Base-by-base conservation (phyloP, 768 basidiomycete genomes). In the Pleurotus salmoneostramineus region DNA sequence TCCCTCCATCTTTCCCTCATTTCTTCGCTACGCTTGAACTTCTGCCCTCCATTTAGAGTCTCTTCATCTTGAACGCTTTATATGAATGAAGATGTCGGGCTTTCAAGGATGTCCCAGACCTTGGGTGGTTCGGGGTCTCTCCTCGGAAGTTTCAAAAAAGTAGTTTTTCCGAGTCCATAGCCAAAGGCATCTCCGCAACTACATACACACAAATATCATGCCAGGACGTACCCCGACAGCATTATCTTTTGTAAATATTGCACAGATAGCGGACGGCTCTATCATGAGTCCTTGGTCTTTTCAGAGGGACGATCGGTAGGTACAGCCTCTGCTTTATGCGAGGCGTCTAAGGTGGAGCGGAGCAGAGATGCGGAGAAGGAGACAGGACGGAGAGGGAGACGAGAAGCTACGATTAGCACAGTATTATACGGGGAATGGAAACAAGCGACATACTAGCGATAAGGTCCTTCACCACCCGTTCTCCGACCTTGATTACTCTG, bases 401-500 rank as follows among this genome's bases (percentile, higher is more conserved):
- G 21, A 31, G 17, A 17, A 31, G 7, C 33, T 12, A 10, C 14
- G 35, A 6, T 36, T 33, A 50, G 27, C 44, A 27, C 21, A 27
- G 21, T 27, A 27, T 27, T 27, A 27, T 56, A 8, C 5, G 56
- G 43, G 17, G 56, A 31, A 33, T n/a, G 21, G 56, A 56, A 34
- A 36, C 32, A 37, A 8, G 7, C 17, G 48, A 42, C 57, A 33
- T 52, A 59, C 58, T 59, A 14, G 58, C 50, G 27, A 74, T 64
- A 46, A 89, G 66, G 57, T 88, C 88, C 67, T 83, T 88, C 57
- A 88, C 85, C 4, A 88, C 77, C 21, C 83, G 79, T 69, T 93
- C 92, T 46, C 85, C 79, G n/a, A 87, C 78, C 59, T 82, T 79
- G 58, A 98, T 80, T n/a, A 93, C 89, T 51, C 93, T 80, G 62